Conservation (phyloP, 768 basidiomycete species). For the Amanita fuliginea region DNA sequence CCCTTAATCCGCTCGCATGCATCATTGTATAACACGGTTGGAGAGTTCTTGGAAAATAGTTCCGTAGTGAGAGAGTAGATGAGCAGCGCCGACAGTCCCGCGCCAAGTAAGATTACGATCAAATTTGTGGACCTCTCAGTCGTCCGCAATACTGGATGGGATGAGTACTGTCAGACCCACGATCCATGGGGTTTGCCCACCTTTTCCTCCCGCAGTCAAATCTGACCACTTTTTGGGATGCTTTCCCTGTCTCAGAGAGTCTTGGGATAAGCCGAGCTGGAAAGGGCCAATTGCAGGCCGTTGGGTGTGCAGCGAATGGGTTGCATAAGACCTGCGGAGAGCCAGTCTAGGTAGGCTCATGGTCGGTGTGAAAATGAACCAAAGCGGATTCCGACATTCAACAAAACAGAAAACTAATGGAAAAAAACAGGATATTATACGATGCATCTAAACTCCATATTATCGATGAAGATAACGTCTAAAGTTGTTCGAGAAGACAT, state of each 20-base stretch:
- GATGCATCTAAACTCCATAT: too few relatives aligned
- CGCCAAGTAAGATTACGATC: constrained; percentile 61
- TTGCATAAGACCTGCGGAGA: constrained; percentile 29
- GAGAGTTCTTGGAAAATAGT: constrained; percentile 80
- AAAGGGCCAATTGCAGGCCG: constrained; percentile 63
- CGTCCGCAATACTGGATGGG: constrained; percentile 31
- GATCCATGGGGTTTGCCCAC: constrained; percentile 20
- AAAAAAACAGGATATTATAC: too few relatives aligned
- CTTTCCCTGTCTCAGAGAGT: constrained; percentile 39
- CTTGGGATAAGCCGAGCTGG: constrained; percentile 56
- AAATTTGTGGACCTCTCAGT: constrained; percentile 39
- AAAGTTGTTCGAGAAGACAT: too few relatives aligned
- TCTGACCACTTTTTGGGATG: constrained; percentile 72
- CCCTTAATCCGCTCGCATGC: constrained; percentile 43
- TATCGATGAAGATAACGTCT: too few relatives aligned
- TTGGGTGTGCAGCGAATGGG: constrained; percentile 54
- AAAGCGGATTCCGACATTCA: too few relatives aligned
- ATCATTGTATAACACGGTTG: constrained; percentile 66
- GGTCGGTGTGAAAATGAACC: too few relatives aligned
- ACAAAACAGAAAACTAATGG: too few relatives aligned
- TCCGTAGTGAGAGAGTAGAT: constrained; percentile 75
- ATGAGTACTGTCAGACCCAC: constrained; percentile 6
- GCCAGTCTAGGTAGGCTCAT: neutral
- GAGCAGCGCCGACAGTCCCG: constrained; percentile 65
- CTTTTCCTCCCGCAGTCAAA: constrained; percentile 66